Conservation (phyloP, 495 filamentous ascomycete genomes). For the Choiromyces venosus region DNA sequence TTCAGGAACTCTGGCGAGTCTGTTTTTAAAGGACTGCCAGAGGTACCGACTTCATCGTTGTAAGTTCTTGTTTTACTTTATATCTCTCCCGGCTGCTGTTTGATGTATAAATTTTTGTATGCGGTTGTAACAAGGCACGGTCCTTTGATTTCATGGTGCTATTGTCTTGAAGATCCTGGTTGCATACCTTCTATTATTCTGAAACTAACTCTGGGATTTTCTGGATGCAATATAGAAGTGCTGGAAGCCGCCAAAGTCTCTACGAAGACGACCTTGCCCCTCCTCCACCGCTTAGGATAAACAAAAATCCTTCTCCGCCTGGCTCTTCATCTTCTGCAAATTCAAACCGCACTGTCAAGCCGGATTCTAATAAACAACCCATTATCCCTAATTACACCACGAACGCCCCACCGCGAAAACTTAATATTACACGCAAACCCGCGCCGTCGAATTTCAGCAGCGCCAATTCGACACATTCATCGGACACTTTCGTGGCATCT, state of each 20-base stretch:
- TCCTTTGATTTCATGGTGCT: not conserved
- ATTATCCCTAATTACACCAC: conserved; percentile 1
- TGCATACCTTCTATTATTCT: conserved; percentile 6
- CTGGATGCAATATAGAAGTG: conserved; percentile 17
- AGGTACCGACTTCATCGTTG: conserved; percentile 13
- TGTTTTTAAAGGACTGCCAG: conserved; percentile 20
- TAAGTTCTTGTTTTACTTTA: conserved; percentile 15
- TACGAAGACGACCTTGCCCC: conserved; percentile 17
- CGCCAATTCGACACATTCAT: conserved; percentile 11
- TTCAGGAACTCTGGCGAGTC: conserved; percentile 13
- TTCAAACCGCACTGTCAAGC: conserved; percentile 4
- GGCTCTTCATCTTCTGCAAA: conserved; percentile 9
- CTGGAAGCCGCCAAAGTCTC: conserved; percentile 13
- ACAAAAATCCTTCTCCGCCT: conserved; percentile 12
- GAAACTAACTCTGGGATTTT: conserved; percentile 27
- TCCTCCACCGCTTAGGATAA: conserved; percentile 27
- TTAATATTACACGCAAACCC: conserved; percentile 21
- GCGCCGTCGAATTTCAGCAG: conserved; percentile 18
- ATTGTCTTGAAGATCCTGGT: not conserved
- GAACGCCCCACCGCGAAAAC: conserved; percentile 22
- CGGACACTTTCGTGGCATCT: not conserved
- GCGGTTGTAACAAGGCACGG: not conserved
- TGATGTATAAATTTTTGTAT: not conserved
- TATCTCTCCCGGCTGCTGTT: not conserved
- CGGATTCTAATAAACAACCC: not conserved